Evolutionary conservation across 305 asterid genomes (phyloP), one percentile per base, ranked within the genome.

Genomic region (Euphrasia arctica): DNA sequence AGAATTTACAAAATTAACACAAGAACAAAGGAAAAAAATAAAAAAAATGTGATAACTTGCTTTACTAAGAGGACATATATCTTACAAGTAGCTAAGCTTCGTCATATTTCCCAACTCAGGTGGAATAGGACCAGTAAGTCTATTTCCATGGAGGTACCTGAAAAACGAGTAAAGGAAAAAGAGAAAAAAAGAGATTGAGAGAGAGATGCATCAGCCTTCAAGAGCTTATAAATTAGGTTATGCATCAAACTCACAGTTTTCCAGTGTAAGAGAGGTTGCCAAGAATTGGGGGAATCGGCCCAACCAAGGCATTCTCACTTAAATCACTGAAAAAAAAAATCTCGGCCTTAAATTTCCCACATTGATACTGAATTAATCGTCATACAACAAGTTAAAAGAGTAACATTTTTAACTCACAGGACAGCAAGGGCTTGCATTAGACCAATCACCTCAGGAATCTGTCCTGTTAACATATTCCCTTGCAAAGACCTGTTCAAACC

Each of bases 341-440:
- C 61, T 28, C 42, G 8, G 4, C 27, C 18, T 28, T n/a, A 3
- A 15, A 58, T 60, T 56, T 3, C 5, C 54, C 36, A 32, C 14
- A 9, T 32, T 22, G 3, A 18, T 27, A 48, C 14, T 49, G 22
- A 14, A 28, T 45, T 31, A 1, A 6, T 11, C 25, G 5, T 4
- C n/a, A 25, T 2, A 64, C 60, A 52, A 34, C 0, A n/a, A 51
- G 0, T 29, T 18, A 10, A 11, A 59, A 54, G 32, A 57, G 60
- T 56, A 64, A 49, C n/a, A 60, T 31, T 7, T 63, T 31, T 2
- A 31, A 72, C 96, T 85, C 85, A 94, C 99, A 94, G 66, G 45
- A 94, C 99, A 70, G 99, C 99, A 66, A 94, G 95, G 29, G 99
- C 99, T 74, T 94, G 99, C 99, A 94, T 94, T 28, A 94, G 81